phyloP scores from a whole-genome alignment of 1,284 basidiomycete genomes.

The Melampsora larici-populina region DNA sequence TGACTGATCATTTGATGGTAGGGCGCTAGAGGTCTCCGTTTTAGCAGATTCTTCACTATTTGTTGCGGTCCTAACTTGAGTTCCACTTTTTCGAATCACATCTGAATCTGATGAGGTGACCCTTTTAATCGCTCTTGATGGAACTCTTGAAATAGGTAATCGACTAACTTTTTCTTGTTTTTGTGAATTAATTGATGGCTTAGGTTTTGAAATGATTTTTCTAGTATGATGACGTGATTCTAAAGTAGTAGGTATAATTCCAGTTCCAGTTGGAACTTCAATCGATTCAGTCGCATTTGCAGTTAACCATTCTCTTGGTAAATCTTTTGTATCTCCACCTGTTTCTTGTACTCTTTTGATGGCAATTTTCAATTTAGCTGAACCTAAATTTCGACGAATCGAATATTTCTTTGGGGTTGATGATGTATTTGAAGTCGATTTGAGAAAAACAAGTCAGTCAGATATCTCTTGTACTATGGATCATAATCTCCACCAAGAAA shows the following conservation, averaged over 20 bases:
- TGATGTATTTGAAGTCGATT: not conserved
- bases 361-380: conserved; percentile 19
- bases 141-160: not conserved
- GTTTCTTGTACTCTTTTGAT: conserved; percentile 11
- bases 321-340: not conserved
- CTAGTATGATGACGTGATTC: not conserved
- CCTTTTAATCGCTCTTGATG: not conserved
- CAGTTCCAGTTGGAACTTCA: not conserved
- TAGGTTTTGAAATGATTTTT: not conserved
- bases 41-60: too few relatives aligned
- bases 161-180: not conserved
- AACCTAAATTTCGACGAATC: conserved; percentile 36
- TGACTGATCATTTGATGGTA: too few relatives aligned
- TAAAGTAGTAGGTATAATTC: not conserved
- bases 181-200: not conserved
- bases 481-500: too few relatives aligned
- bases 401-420: conserved; percentile 17
- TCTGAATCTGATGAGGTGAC: not conserved
- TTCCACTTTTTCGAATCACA: not conserved
- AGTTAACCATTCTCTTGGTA: conserved; percentile 32
- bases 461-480: too few relatives aligned
- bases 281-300: not conserved
- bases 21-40: too few relatives aligned
- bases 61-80: not conserved
- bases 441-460: too few relatives aligned